phyloP scores from a whole-genome alignment of 2,329 filamentous ascomycete species.

The Escovopsis sp. region DNA sequence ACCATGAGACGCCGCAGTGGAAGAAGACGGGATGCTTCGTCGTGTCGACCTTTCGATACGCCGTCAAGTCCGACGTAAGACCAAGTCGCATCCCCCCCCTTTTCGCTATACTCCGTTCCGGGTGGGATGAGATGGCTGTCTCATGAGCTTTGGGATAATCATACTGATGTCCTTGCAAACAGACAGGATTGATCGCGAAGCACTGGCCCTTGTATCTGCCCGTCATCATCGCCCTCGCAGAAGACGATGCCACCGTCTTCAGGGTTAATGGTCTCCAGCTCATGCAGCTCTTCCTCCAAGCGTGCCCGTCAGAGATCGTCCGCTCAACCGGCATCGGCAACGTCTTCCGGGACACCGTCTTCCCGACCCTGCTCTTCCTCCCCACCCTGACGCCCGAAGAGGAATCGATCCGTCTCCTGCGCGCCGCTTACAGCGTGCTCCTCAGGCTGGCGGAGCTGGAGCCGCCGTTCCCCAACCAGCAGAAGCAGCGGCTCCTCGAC shows the following conservation, averaged over 20 bases:
- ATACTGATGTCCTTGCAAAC: neutral
- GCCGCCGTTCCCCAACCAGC: slow-evolving; percentile 10
- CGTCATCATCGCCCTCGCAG: slow-evolving; percentile 52
- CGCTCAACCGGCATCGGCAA: slow-evolving; percentile 47
- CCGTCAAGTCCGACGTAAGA: slow-evolving; percentile 37
- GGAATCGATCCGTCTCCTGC: slow-evolving; percentile 52
- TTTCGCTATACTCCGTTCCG: no score
- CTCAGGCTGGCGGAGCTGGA: slow-evolving; percentile 34
- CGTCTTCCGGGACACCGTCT: slow-evolving; percentile 54
- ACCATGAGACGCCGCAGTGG: slow-evolving; percentile 9
- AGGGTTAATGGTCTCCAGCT: slow-evolving; percentile 42
- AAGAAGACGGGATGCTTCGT: slow-evolving; percentile 10
- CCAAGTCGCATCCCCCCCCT: neutral
- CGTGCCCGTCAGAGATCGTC: slow-evolving; percentile 39
- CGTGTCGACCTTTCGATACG: slow-evolving; percentile 32
- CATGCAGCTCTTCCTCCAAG: slow-evolving; percentile 38
- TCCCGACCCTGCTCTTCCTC: slow-evolving; percentile 60
- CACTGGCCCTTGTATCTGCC: slow-evolving; percentile 59
- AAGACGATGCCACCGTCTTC: slow-evolving; percentile 41
- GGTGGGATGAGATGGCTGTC: no score
- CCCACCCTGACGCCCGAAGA: slow-evolving; percentile 62
- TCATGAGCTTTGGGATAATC: no score
- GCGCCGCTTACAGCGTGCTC: slow-evolving; percentile 51
- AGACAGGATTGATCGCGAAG: slow-evolving; percentile 8
- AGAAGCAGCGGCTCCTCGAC: slow-evolving; percentile 31